A percentile compares a stretch with the other conserved stretches of the same genome.
Conservation (phyloP, 352 stramenopile genomes). For the Phytopythium oedochilum region DNA sequence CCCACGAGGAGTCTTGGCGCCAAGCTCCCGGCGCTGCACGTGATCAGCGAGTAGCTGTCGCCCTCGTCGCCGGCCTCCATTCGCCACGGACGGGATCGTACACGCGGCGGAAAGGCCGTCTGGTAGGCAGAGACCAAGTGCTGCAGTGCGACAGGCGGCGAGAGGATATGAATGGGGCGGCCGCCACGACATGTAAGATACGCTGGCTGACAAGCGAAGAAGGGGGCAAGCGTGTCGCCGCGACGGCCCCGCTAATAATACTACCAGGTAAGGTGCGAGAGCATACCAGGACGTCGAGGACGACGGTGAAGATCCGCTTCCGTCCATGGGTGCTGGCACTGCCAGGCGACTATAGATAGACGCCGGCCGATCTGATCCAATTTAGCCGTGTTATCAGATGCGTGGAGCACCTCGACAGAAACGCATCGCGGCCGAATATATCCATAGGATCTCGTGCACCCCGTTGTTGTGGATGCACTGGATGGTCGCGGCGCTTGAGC, state of each 20-base stretch:
- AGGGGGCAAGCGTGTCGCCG: no score
- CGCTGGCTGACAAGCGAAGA: neutral
- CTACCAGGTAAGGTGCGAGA: neutral
- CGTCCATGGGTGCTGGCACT: no score
- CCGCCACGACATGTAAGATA: neutral
- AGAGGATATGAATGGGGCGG: no score
- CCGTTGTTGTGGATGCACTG: no score
- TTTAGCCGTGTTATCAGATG: no score
- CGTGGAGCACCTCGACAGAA: no score
- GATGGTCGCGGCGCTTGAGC: no score
- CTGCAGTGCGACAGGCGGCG: neutral
- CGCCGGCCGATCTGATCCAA: no score
- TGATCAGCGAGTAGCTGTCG: constrained; percentile 47
- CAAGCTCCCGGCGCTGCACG: constrained; percentile 38
- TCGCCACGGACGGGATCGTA: neutral
- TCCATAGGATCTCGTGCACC: no score
- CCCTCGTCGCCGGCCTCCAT: constrained; percentile 28
- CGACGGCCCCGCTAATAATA: neutral
- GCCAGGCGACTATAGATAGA: no score
- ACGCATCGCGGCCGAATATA: no score
- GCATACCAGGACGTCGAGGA: neutral
- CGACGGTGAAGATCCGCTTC: neutral
- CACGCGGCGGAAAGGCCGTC: neutral
- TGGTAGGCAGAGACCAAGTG: neutral
- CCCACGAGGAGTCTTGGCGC: constrained; percentile 48